Evolutionary conservation across 176 grass and related monocot species (phyloP).

Genomic region (Pharus latifolius): DNA sequence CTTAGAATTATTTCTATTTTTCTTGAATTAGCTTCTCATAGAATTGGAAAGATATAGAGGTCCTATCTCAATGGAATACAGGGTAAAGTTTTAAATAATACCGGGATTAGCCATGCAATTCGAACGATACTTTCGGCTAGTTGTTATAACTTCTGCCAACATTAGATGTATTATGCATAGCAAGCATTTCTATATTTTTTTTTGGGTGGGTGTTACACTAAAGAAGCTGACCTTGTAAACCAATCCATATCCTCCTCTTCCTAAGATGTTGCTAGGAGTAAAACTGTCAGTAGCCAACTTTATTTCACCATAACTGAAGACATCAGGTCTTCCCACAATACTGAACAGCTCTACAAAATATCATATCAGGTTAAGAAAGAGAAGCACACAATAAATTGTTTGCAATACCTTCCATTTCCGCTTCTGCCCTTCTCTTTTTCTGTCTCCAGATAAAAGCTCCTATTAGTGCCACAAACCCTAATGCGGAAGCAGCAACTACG

Average conservation of each 20-base stretch:
- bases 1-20: too few species aligned
- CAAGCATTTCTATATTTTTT: too few species aligned
- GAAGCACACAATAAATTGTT: neutral
- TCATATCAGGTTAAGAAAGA: neutral
- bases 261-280: constrained; percentile 9
- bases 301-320: constrained; percentile 19
- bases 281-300: constrained; percentile 20
- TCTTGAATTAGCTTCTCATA: too few species aligned
- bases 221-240: constrained; percentile 43
- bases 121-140: too few species aligned
- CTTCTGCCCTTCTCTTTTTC: neutral
- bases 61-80: too few species aligned
- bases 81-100: too few species aligned
- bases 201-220: too few species aligned
- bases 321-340: constrained; percentile 10
- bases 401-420: neutral
- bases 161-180: too few species aligned
- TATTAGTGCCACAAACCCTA: neutral
- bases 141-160: too few species aligned
- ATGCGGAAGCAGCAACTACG: neutral
- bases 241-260: constrained; percentile 22
- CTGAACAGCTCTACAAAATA: neutral
- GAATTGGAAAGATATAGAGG: too few species aligned
- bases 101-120: too few species aligned
- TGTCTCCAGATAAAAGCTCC: neutral